Base-by-base conservation (phyloP, 2,329 filamentous ascomycete species). In the Botrytis elliptica region DNA sequence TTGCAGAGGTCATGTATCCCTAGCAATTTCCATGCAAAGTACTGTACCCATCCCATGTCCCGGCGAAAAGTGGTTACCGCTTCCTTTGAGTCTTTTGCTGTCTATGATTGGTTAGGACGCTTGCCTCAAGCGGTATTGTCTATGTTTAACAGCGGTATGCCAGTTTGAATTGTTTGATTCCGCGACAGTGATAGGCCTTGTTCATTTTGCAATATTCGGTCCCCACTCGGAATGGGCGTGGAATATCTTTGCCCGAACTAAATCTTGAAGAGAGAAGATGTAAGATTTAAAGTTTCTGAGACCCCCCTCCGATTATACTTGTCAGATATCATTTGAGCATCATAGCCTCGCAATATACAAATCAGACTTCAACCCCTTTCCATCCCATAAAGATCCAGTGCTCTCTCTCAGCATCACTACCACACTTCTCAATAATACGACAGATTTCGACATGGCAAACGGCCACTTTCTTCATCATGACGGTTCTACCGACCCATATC, bases 361-460 rank as follows among this genome's bases (percentile, higher is more conserved):
- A 36, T 57, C 65, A 42, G 65, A 42, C 49, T 68, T 18, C 16
- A 60, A 20, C 60, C 36, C 29, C 25, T 49, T 36, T 68, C 38
- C 29, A 60, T 25, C 25, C 22, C 18, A 68, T 57, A 68, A 57
- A 49, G 5, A 57, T 44, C 8, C n/a, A 12, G 36, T 57, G 38
- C 25, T 60, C 33, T 18, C 71, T 59, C 40, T 5, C 20, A 16
- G 29, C n/a, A n/a, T 12, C 38, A 55, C 14, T 44, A n/a, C 33
- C 38, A 20, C 22, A 22, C 63, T 69, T 40, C 25, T 22, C 49
- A 55, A 69, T 42, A 46, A 44, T 3, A 42, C 44, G 20, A 46
- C 44, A 46, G 36, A 70, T 14, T 65, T 63, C 72, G 74, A 63
- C 4, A 81, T 81, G 79, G 74, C 77, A 36, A 65, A 74, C 60